These are phyloP conservation scores for Sporothrix euskadiensis DNA, from an alignment of 2,329 filamentous ascomycete genomes.

Conservation along the genomic window DNA sequence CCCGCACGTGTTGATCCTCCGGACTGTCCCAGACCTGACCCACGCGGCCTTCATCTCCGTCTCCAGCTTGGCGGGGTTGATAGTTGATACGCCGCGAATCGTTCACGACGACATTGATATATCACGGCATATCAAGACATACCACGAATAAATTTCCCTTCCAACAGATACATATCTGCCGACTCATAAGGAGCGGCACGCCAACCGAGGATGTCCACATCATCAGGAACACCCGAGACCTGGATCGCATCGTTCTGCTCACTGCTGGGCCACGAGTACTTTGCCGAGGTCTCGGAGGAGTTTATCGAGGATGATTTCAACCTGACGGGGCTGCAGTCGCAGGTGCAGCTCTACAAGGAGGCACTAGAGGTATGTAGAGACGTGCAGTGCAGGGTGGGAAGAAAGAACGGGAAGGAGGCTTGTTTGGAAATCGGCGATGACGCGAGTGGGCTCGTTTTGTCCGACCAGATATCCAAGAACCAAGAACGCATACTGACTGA, in stretches of 20 bases:
- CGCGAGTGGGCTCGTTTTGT: not conserved
- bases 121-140: not conserved
- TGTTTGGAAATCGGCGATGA: not conserved
- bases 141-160: not conserved
- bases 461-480: not conserved
- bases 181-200: not conserved
- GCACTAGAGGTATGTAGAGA: constrained; percentile 70
- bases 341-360: constrained; percentile 99
- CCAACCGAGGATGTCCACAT: constrained; percentile 56
- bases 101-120: not conserved
- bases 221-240: constrained; percentile 70
- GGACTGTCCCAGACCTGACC: not conserved
- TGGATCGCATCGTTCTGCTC: constrained; percentile 99
- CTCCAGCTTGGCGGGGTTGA: not conserved
- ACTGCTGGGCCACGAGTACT: constrained; percentile 94
- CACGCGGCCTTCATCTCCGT: not conserved
- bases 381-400: no score
- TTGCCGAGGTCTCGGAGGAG: constrained; percentile 96
- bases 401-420: not conserved
- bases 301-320: constrained; percentile 99
- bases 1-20: not conserved
- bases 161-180: not conserved
- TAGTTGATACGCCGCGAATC: not conserved
- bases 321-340: constrained; percentile 87
- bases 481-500: not conserved